Evolutionary conservation across 2,329 filamentous ascomycete genomes (phyloP).

Genomic region (Ceratocystiopsis sp.): DNA sequence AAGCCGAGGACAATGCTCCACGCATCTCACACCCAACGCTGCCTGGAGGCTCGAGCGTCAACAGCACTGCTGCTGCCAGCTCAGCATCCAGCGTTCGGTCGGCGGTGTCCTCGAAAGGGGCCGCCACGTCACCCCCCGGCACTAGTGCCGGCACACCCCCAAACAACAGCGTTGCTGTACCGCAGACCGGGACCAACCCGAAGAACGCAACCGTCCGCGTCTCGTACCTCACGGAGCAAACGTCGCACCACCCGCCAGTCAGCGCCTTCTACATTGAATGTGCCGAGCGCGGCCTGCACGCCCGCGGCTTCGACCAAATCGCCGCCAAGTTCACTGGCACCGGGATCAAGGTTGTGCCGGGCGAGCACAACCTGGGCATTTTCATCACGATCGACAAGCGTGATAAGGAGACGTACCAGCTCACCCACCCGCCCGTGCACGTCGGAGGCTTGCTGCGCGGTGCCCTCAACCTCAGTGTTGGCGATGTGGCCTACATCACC

Average conservation of each 20-base stretch:
- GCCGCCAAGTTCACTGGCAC: constrained; percentile 97
- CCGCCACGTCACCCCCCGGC: background rate
- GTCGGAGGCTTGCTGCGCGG: constrained; percentile 77
- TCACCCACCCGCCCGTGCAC: constrained; percentile 88
- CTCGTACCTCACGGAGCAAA: constrained; percentile 94
- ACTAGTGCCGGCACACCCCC: constrained; percentile 9
- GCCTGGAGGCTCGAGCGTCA: background rate
- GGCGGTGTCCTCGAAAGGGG: constrained; percentile 6
- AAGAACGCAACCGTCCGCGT: constrained; percentile 48
- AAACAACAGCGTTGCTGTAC: constrained; percentile 32
- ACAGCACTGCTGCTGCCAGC: constrained; percentile 15
- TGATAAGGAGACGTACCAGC: constrained; percentile 79
- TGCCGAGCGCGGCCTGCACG: constrained; percentile 73
- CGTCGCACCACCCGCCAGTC: constrained; percentile 91
- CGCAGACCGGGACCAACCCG: constrained; percentile 26
- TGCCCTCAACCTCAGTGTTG: constrained; percentile 75
- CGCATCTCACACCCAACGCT: constrained; percentile 37
- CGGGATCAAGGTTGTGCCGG: constrained; percentile 76
- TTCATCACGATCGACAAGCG: constrained; percentile 74
- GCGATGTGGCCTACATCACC: constrained; percentile 74
- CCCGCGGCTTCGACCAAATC: constrained; percentile 86
- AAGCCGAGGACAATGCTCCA: constrained; percentile 64
- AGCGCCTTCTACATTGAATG: constrained; percentile 92
- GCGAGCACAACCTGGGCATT: constrained; percentile 88
- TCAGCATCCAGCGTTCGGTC: constrained; percentile 32